Percentiles rank a stretch among this genome's conserved stretches.
Evolutionary conservation across 768 basidiomycete genomes (phyloP).

Genomic region (Panellus pusillus): DNA sequence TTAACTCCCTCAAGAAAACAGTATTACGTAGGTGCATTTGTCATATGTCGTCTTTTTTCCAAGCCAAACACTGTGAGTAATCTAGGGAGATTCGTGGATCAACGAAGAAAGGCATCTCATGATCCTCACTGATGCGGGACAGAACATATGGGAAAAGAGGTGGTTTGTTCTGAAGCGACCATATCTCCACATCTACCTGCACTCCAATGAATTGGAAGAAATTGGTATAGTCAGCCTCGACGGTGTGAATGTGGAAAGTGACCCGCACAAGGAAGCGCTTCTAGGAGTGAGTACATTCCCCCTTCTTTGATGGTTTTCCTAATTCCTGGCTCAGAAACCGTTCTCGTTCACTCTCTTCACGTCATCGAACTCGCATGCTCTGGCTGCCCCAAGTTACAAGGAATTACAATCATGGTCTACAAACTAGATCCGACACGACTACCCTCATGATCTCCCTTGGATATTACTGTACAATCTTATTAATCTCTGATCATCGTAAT

Average conservation of each 20-base stretch:
- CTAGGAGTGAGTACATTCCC: constrained; percentile 64
- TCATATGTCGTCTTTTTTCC: too few species aligned
- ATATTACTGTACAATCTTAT: constrained; percentile 7
- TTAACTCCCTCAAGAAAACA: too few species aligned
- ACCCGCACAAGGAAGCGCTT: constrained; percentile 83
- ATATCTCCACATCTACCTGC: constrained; percentile 85
- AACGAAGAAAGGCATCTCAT: constrained; percentile 80
- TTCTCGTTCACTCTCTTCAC: constrained; percentile 92
- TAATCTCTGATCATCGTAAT: constrained; percentile 15
- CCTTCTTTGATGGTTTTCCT: background rate
- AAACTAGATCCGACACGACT: constrained; percentile 80
- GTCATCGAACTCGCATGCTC: constrained; percentile 86
- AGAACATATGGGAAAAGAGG: constrained; percentile 76
- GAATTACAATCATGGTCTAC: constrained; percentile 84
- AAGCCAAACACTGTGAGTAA: too few species aligned
- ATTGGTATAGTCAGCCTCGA: constrained; percentile 77
- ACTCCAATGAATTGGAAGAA: constrained; percentile 83
- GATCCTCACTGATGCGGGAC: constrained; percentile 78
- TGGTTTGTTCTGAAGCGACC: constrained; percentile 92
- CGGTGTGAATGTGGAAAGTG: constrained; percentile 83
- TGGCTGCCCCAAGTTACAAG: constrained; percentile 78
- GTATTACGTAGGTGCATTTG: too few species aligned
- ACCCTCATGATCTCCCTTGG: constrained; percentile 33
- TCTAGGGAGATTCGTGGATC: constrained; percentile 34
- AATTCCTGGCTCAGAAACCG: constrained; percentile 54